Percentiles rank a stretch among this genome's conserved stretches.
phyloP scores from a whole-genome alignment of 164 flowering plant species.

The Houttuynia cordata region DNA sequence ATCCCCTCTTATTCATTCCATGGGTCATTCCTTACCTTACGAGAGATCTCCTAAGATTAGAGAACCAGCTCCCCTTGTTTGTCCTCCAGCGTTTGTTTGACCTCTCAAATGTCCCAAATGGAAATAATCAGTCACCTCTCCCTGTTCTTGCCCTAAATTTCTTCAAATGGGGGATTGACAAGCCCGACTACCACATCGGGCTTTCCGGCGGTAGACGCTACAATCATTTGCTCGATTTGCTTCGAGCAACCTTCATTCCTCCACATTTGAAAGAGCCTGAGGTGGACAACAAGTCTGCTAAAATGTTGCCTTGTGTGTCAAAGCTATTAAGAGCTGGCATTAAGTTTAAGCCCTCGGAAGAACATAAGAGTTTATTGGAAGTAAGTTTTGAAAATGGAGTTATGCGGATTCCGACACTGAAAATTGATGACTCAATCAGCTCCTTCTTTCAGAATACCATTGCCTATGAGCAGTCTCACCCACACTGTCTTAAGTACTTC shows the following conservation, averaged over 20 bases:
- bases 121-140: not conserved
- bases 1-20: not conserved
- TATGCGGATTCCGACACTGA: constrained; percentile 1
- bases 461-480: constrained; percentile 3
- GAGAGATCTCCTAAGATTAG: constrained; percentile 3
- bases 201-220: not conserved
- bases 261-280: not conserved
- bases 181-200: not conserved
- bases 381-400: not conserved
- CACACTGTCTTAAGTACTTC: not conserved
- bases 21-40: not conserved
- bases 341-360: not conserved
- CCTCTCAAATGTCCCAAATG: not conserved
- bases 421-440: not conserved
- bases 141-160: not conserved
- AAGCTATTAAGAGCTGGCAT: too few relatives aligned
- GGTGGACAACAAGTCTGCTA: not conserved
- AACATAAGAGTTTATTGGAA: not conserved
- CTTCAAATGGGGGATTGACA: not conserved
- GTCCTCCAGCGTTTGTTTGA: too few relatives aligned
- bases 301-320: not conserved
- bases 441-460: constrained; percentile 4
- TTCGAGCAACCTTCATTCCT: not conserved
- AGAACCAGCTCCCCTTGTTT: constrained; percentile 7
- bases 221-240: constrained; percentile 4